A percentile compares a stretch with the other conserved stretches of the same genome.
These are phyloP conservation scores for Penicillium diatomitis DNA, from an alignment of 495 filamentous ascomycete species.

Conservation along the genomic window DNA sequence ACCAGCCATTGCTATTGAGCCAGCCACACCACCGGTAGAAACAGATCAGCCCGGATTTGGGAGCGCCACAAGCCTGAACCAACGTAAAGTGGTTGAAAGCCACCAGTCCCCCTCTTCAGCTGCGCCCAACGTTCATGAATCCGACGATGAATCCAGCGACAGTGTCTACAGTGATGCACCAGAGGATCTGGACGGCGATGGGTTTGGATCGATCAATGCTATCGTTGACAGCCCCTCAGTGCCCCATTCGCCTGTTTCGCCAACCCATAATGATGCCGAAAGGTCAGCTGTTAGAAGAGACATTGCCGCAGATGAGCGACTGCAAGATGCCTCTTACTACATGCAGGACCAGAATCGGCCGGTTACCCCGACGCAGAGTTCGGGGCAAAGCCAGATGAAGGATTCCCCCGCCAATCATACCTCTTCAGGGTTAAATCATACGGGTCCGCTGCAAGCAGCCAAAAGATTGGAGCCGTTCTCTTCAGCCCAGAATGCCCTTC, in stretches of 20 bases:
- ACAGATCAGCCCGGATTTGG: constrained; percentile 6
- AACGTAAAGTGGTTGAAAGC: constrained; percentile 2
- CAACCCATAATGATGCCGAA: constrained; percentile 14
- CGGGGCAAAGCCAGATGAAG: constrained; percentile 7
- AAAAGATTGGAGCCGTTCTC: constrained; percentile 3
- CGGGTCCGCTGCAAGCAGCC: constrained; percentile 12
- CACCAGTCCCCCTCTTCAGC: constrained; percentile 4
- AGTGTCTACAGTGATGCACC: constrained; percentile 86
- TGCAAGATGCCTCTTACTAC: constrained; percentile 9
- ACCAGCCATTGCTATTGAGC: constrained; percentile 37
- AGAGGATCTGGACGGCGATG: constrained; percentile 68
- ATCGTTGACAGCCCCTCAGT: constrained; percentile 54
- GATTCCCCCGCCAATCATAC: constrained; percentile 13
- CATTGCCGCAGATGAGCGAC: constrained; percentile 6
- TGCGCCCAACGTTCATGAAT: constrained; percentile 13
- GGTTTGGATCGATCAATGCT: constrained; percentile 77
- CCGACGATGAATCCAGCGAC: constrained; percentile 43
- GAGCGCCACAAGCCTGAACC: constrained; percentile 11
- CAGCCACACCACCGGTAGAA: constrained; percentile 15
- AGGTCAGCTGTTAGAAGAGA: constrained; percentile 5
- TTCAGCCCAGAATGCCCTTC: constrained; percentile 1
- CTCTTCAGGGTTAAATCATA: constrained; percentile 12
- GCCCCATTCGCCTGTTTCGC: constrained; percentile 8
- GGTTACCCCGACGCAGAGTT: constrained; percentile 13
- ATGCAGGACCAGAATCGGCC: constrained; percentile 16